Evolutionary conservation across 345 rosid genomes (phyloP).

Genomic region (Abelmoschus esculentus): DNA sequence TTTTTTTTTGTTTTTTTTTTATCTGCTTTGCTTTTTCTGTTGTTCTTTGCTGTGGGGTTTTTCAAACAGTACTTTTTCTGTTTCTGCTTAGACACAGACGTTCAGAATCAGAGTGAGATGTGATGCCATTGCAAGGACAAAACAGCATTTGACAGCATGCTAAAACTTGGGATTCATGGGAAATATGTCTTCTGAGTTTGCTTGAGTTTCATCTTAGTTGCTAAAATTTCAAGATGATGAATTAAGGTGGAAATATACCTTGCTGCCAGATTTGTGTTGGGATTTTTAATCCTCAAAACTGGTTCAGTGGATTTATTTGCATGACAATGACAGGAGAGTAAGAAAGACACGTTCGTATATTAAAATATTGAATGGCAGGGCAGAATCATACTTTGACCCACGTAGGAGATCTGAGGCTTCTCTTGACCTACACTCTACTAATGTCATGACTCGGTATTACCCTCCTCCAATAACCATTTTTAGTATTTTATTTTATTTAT

Average conservation of each 20-base stretch:
- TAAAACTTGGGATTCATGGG: neutral
- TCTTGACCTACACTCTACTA: too few relatives aligned
- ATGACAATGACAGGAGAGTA: constrained; percentile 4
- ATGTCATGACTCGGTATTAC: too few relatives aligned
- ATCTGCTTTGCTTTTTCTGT: constrained; percentile 18
- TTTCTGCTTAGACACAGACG: neutral
- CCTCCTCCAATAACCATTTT: too few relatives aligned
- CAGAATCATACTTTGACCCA: neutral
- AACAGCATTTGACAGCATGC: constrained; percentile 13
- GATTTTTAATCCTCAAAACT: too few relatives aligned
- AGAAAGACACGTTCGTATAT: neutral
- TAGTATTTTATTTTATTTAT: too few relatives aligned
- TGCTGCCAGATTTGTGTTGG: too few relatives aligned
- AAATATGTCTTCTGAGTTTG: neutral
- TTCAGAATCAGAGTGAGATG: neutral
- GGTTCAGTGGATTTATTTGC: too few relatives aligned
- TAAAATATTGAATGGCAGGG: neutral
- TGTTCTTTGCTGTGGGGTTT: neutral
- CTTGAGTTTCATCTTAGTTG: neutral
- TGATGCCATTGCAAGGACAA: constrained; percentile 9
- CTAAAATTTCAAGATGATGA: too few relatives aligned
- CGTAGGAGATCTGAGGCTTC: too few relatives aligned
- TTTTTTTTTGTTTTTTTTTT: neutral
- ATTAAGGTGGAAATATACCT: neutral
- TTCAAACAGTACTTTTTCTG: neutral